phyloP scores from a whole-genome alignment of 306 rosid genomes.

The Purshia tridentata region DNA sequence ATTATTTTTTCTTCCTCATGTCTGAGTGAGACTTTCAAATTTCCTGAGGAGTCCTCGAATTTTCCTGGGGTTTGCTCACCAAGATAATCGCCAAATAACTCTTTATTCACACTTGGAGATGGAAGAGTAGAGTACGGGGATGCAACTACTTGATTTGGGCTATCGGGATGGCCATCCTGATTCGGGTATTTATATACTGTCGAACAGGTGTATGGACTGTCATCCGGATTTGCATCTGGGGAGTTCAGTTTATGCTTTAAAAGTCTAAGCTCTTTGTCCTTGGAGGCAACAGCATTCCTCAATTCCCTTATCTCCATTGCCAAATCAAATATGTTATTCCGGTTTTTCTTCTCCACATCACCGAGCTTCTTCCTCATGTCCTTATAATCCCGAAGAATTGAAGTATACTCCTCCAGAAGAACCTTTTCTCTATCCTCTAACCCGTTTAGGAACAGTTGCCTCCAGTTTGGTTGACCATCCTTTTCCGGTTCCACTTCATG shows the following conservation, averaged over 20 bases:
- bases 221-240: conserved; percentile 35
- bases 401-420: conserved; percentile 65
- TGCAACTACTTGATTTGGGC: conserved; percentile 27
- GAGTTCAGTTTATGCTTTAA: conserved; percentile 42
- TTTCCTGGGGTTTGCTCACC: conserved; percentile 27
- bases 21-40: conserved; percentile 1
- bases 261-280: conserved; percentile 59
- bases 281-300: conserved; percentile 46
- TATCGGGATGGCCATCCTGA: conserved; percentile 36
- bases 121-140: conserved; percentile 27
- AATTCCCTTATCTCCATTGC: conserved; percentile 68
- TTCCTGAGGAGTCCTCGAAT: conserved; percentile 17
- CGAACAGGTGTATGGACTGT: conserved; percentile 28
- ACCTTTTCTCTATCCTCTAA: conserved; percentile 71
- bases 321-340: conserved; percentile 60
- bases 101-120: conserved; percentile 29
- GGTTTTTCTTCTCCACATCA: conserved; percentile 61
- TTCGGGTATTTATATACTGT: conserved; percentile 50
- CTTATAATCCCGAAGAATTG: conserved; percentile 66
- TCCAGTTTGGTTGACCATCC: conserved; percentile 61
- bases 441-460: conserved; percentile 54
- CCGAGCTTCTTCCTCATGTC: conserved; percentile 59
- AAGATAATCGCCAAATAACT: conserved; percentile 17
- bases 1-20: conserved; percentile 21
- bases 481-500: conserved; percentile 30